These are phyloP conservation scores for Aschersonia sp. DNA, from an alignment of 2,329 filamentous ascomycete genomes.

Conservation along the genomic window DNA sequence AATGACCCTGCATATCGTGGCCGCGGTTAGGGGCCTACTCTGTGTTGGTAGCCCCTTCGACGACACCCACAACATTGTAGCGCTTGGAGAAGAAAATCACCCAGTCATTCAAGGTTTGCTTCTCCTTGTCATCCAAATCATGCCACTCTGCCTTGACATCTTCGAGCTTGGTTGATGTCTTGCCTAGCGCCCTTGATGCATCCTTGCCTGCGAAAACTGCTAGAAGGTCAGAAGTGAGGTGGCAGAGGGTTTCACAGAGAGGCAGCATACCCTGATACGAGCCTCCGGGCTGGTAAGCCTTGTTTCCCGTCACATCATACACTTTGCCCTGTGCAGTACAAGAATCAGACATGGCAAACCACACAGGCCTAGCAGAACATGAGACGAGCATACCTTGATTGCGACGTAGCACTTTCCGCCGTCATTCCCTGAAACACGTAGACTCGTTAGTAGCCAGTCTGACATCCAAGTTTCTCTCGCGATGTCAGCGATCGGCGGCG, in stretches of 20 bases:
- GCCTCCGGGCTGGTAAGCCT: constrained; percentile 68
- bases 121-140: constrained; percentile 72
- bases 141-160: constrained; percentile 76
- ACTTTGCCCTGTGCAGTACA: constrained; percentile 55
- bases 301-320: constrained; percentile 87
- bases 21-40: constrained; percentile 14
- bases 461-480: too few species aligned
- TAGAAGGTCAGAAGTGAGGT: not conserved
- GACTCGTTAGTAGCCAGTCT: too few species aligned
- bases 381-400: constrained; percentile 43
- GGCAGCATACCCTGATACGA: constrained; percentile 62
- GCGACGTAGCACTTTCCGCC: constrained; percentile 53
- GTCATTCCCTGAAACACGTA: constrained; percentile 37
- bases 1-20: not conserved
- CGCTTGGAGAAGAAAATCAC: constrained; percentile 91
- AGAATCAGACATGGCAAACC: not conserved
- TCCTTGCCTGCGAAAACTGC: constrained; percentile 93
- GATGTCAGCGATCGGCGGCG: too few species aligned
- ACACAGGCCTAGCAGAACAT: not conserved
- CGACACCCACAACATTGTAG: constrained; percentile 74
- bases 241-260: constrained; percentile 4
- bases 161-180: constrained; percentile 72
- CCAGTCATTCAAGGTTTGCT: constrained; percentile 80
- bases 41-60: constrained; percentile 45
- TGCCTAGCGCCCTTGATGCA: constrained; percentile 78